A percentile compares a stretch with the other conserved stretches of the same genome.
Conservation (phyloP, 257 asterid genomes). For the Solanum tarijense region DNA sequence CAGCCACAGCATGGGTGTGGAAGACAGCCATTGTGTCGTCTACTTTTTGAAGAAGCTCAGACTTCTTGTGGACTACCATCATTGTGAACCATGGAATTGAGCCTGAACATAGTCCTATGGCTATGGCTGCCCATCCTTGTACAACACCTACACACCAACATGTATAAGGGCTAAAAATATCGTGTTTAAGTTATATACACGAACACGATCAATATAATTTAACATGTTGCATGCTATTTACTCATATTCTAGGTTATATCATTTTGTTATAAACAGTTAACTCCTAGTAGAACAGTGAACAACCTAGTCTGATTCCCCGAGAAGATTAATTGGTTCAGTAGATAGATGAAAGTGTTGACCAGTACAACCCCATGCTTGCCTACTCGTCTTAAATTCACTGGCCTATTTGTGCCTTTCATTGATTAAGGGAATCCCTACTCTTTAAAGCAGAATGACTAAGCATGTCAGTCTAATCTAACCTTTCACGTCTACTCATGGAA, state of each 20-base stretch:
- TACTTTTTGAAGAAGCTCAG: slow-evolving; percentile 54
- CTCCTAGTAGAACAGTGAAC: background rate
- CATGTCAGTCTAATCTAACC: background rate
- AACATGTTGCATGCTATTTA: background rate
- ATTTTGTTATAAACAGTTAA: background rate
- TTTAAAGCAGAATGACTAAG: background rate
- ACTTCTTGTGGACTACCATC: slow-evolving; percentile 77
- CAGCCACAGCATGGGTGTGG: slow-evolving; percentile 73
- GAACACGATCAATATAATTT: background rate
- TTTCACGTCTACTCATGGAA: too few relatives aligned
- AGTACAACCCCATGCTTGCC: background rate
- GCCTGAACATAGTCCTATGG: slow-evolving; percentile 73
- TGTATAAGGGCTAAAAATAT: background rate
- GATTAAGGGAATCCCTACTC: background rate
- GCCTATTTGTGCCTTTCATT: background rate
- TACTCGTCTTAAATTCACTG: background rate
- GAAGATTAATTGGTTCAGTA: background rate
- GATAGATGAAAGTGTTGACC: background rate
- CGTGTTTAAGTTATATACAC: background rate
- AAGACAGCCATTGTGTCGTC: slow-evolving; percentile 79
- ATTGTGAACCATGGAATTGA: slow-evolving; percentile 69
- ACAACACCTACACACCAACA: slow-evolving; percentile 36
- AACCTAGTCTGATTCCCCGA: background rate
- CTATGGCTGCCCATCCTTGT: slow-evolving; percentile 71
- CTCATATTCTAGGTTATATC: background rate